Evolutionary conservation across 1,284 basidiomycete species (phyloP).

Genomic region (Agroathelia rolfsii): DNA sequence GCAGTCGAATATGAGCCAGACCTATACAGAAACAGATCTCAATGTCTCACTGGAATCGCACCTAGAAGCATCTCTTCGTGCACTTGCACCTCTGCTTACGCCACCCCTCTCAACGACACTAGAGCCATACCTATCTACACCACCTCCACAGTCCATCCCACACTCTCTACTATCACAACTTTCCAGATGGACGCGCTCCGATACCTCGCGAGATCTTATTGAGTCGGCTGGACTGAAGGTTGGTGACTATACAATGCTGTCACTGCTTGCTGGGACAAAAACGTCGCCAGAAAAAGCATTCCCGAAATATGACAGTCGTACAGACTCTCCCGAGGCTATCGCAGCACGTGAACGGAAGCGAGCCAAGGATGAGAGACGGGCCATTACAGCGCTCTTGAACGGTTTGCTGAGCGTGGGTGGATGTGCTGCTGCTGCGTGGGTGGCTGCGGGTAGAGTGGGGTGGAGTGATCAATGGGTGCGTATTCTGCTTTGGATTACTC

Average conservation of each 20-base stretch:
- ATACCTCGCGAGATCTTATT: conserved; percentile 32
- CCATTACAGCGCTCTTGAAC: conserved; percentile 61
- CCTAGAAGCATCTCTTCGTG: conserved; percentile 37
- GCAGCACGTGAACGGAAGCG: conserved; percentile 27
- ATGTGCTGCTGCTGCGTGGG: conserved; percentile 59
- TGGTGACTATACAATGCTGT: conserved; percentile 52
- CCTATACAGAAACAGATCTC: conserved; percentile 25
- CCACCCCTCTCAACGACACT: conserved; percentile 32
- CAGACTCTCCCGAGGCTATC: conserved; percentile 29
- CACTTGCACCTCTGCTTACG: conserved; percentile 37
- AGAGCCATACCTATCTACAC: conserved; percentile 21
- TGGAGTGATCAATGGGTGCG: conserved; percentile 68
- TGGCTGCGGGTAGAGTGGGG: conserved; percentile 50
- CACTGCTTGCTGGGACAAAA: conserved; percentile 65
- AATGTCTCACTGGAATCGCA: conserved; percentile 63
- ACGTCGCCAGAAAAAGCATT: conserved; percentile 67
- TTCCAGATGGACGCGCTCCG: conserved; percentile 54
- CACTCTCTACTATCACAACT: conserved; percentile 48
- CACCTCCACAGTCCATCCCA: conserved; percentile 36
- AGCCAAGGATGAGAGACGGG: conserved; percentile 45
- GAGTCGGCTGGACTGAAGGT: conserved; percentile 38
- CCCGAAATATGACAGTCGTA: conserved; percentile 34
- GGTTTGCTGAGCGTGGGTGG: conserved; percentile 58
- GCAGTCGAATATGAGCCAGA: no score
- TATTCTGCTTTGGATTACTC: conserved; percentile 10